A percentile compares a stretch with the other conserved stretches of the same genome.
phyloP scores from a whole-genome alignment of 2,329 filamentous ascomycete species.

The Laburnicola sp. region DNA sequence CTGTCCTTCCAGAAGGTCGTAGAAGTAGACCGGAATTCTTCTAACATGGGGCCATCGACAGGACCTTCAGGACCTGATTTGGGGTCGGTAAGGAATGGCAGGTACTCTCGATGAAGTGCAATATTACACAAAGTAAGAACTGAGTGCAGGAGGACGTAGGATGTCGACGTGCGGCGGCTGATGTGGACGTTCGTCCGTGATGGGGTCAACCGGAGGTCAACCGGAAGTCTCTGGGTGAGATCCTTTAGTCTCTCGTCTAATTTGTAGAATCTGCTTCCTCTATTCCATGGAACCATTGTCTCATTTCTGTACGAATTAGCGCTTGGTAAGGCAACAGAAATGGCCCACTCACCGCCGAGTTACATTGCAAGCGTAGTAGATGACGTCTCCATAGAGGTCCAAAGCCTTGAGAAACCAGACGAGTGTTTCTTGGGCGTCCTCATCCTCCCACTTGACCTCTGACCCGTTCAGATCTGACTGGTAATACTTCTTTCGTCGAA shows the following conservation, averaged over 20 bases:
- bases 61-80: no score
- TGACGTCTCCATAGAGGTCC: conserved; percentile 60
- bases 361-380: conserved; percentile 61
- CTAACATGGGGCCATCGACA: no score
- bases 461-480: conserved; percentile 17
- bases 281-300: conserved; percentile 63
- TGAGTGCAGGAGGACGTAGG: no score
- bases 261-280: conserved; percentile 57
- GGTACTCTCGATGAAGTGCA: no score
- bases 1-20: no score
- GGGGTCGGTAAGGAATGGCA: no score
- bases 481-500: background rate
- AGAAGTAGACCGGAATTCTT: no score
- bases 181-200: conserved; percentile 69
- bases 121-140: no score
- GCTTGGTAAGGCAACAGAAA: background rate
- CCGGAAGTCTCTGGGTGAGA: conserved; percentile 60
- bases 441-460: no score
- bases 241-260: conserved; percentile 56
- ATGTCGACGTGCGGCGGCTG: conserved; percentile 44
- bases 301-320: conserved; percentile 37
- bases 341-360: conserved; percentile 53
- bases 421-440: conserved; percentile 51
- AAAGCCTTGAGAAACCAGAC: conserved; percentile 58
- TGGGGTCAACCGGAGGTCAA: conserved; percentile 60